Percentiles rank a stretch among this genome's conserved stretches.
These are phyloP conservation scores for Colletotrichum lini DNA, from an alignment of 2,329 filamentous ascomycete genomes.

Conservation along the genomic window DNA sequence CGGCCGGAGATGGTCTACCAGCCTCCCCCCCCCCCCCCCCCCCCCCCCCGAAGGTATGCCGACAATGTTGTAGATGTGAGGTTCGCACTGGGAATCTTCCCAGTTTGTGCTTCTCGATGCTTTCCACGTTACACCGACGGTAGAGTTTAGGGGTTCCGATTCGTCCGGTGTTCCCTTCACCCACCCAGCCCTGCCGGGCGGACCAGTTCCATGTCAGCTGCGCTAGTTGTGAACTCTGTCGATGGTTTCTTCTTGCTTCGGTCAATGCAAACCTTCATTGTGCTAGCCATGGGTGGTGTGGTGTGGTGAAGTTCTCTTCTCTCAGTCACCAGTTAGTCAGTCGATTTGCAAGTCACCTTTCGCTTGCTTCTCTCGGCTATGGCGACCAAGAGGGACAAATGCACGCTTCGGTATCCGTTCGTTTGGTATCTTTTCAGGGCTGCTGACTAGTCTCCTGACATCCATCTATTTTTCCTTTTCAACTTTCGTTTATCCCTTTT, in stretches of 20 bases:
- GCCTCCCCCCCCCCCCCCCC: no score
- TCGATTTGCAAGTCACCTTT: not conserved
- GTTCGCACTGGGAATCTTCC: not conserved
- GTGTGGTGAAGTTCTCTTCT: no score
- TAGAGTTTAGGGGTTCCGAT: conserved; percentile 21
- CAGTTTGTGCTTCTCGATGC: not conserved
- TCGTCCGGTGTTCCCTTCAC: conserved; percentile 21
- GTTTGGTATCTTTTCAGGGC: conserved; percentile 38
- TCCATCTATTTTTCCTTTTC: conserved; percentile 15
- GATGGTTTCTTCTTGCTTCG: conserved; percentile 16
- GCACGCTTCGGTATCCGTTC: conserved; percentile 39
- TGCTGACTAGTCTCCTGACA: conserved; percentile 9
- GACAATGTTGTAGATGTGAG: not conserved
- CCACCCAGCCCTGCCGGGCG: conserved; percentile 15
- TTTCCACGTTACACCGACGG: conserved; percentile 23
- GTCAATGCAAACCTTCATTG: conserved; percentile 33
- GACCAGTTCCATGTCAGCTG: conserved; percentile 17
- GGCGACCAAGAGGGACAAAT: conserved; percentile 5
- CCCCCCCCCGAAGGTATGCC: no score
- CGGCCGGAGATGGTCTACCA: no score
- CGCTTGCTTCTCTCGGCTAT: conserved; percentile 14
- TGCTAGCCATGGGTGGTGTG: not conserved
- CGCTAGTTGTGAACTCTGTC: conserved; percentile 6
- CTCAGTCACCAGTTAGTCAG: not conserved
- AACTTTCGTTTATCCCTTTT: not conserved